Percentiles rank a stretch among this genome's conserved stretches.
Conservation (phyloP, 768 basidiomycete species). For the Rhizopogon vesiculosus region DNA sequence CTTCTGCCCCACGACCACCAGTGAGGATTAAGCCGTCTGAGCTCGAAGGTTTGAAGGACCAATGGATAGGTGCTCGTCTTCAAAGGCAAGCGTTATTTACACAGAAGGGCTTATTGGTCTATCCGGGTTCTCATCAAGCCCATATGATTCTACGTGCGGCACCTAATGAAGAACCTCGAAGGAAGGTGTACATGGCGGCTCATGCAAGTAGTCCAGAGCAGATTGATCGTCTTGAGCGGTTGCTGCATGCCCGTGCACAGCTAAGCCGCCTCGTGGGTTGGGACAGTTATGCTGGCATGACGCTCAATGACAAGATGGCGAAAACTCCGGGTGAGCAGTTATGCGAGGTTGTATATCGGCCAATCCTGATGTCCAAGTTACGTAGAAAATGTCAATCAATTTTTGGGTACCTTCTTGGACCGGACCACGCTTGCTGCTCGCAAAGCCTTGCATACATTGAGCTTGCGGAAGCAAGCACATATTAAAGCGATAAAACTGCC, state of each 20-base stretch:
- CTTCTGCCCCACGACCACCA: slow-evolving; percentile 57
- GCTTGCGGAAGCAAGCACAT: slow-evolving; percentile 70
- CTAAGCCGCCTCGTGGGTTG: slow-evolving; percentile 82
- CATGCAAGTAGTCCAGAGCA: slow-evolving; percentile 74
- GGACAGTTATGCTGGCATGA: slow-evolving; percentile 83
- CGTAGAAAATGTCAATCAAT: slow-evolving; percentile 80
- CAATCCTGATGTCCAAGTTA: slow-evolving; percentile 2
- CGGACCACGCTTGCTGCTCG: slow-evolving; percentile 78
- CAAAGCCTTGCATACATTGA: slow-evolving; percentile 63
- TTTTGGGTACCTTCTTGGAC: slow-evolving; percentile 75
- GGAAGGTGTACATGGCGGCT: slow-evolving; percentile 77
- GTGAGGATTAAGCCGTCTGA: slow-evolving; percentile 65
- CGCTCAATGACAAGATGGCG: slow-evolving; percentile 94
- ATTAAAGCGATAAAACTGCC: slow-evolving; percentile 55
- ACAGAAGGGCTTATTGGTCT: slow-evolving; percentile 69
- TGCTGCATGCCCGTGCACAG: slow-evolving; percentile 75
- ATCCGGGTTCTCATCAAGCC: slow-evolving; percentile 85
- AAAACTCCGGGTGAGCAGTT: slow-evolving; percentile 71
- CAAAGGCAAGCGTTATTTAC: slow-evolving; percentile 75
- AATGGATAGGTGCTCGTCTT: slow-evolving; percentile 70
- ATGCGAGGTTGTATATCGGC: background rate
- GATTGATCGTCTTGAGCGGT: slow-evolving; percentile 68
- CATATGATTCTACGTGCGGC: slow-evolving; percentile 92
- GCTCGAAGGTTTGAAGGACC: slow-evolving; percentile 67
- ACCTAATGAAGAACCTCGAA: slow-evolving; percentile 76